A percentile compares a stretch with the other conserved stretches of the same genome.
These are phyloP conservation scores for Raphanus hybrid DNA, from an alignment of 441 rosid species.

Conservation along the genomic window DNA sequence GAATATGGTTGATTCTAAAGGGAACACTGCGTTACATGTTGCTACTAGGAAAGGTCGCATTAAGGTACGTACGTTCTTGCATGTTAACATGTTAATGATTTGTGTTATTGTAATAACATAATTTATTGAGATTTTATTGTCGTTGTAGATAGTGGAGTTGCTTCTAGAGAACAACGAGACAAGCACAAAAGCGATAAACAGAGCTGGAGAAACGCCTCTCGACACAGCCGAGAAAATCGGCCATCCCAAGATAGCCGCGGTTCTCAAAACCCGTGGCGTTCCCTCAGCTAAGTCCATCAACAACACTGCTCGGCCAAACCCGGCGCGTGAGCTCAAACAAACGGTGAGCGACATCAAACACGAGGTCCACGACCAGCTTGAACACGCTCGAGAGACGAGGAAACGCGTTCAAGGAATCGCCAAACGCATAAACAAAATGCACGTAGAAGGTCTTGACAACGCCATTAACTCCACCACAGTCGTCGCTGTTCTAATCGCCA, in stretches of 20 bases:
- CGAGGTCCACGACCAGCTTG: conserved; percentile 63
- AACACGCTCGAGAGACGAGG: conserved; percentile 59
- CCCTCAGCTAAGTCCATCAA: conserved; percentile 63
- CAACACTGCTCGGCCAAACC: conserved; percentile 42
- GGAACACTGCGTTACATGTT: conserved; percentile 77
- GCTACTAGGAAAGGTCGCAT: conserved; percentile 66
- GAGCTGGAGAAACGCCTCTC: conserved; percentile 17
- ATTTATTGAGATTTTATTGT: neutral
- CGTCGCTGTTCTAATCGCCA: conserved; percentile 68
- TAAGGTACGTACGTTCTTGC: neutral
- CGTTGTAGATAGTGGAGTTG: conserved; percentile 37
- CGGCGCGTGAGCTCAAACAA: conserved; percentile 60
- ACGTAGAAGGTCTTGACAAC: conserved; percentile 61
- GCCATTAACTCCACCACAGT: conserved; percentile 69
- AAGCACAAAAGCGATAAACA: conserved; percentile 31
- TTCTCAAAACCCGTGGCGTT: conserved; percentile 56
- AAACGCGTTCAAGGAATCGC: conserved; percentile 65
- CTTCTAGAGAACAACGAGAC: conserved; percentile 39
- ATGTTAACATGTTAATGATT: neutral
- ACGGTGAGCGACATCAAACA: conserved; percentile 72
- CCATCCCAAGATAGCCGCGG: conserved; percentile 43
- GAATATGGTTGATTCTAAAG: conserved; percentile 68
- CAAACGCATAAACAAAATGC: conserved; percentile 65
- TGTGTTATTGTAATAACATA: neutral
- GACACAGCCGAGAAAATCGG: conserved; percentile 44